phyloP scores from a whole-genome alignment of 2,329 filamentous ascomycete species.

The Pseudogymnoascus sp. region DNA sequence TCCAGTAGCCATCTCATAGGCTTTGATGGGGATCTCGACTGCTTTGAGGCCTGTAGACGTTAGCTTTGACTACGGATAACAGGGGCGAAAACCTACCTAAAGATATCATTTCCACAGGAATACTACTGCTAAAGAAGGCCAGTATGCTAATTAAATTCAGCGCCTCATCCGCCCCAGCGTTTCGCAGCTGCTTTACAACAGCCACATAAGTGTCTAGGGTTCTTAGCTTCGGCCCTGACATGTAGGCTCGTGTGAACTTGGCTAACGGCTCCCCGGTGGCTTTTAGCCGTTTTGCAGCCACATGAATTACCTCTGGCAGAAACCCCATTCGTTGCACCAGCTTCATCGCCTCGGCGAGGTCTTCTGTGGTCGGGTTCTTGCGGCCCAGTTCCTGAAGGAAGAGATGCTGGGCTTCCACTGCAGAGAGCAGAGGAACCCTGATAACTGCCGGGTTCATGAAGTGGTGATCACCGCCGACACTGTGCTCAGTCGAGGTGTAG shows the following conservation, averaged over 20 bases:
- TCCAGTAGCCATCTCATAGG: constrained; percentile 29
- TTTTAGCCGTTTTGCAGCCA: constrained; percentile 53
- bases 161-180: constrained; percentile 42
- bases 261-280: constrained; percentile 53
- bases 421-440: constrained; percentile 45
- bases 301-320: constrained; percentile 60
- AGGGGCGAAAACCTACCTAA: constrained; percentile 37
- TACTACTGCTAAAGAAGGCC: constrained; percentile 55
- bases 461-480: constrained; percentile 44
- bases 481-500: constrained; percentile 58
- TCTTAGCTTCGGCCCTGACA: constrained; percentile 46
- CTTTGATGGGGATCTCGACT: constrained; percentile 41
- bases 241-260: constrained; percentile 51
- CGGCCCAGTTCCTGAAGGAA: constrained; percentile 56
- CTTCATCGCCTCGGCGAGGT: constrained; percentile 49
- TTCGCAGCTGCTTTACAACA: constrained; percentile 42
- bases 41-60: constrained; percentile 34
- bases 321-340: constrained; percentile 56
- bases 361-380: constrained; percentile 44
- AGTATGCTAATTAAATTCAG: constrained; percentile 57
- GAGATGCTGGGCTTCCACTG: constrained; percentile 50
- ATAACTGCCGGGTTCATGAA: constrained; percentile 53
- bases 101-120: constrained; percentile 57
- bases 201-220: constrained; percentile 40
- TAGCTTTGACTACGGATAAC: constrained; percentile 4